These are phyloP conservation scores for Aureobasidium pullulans DNA, from an alignment of 2,329 filamentous ascomycete genomes.

Conservation along the genomic window DNA sequence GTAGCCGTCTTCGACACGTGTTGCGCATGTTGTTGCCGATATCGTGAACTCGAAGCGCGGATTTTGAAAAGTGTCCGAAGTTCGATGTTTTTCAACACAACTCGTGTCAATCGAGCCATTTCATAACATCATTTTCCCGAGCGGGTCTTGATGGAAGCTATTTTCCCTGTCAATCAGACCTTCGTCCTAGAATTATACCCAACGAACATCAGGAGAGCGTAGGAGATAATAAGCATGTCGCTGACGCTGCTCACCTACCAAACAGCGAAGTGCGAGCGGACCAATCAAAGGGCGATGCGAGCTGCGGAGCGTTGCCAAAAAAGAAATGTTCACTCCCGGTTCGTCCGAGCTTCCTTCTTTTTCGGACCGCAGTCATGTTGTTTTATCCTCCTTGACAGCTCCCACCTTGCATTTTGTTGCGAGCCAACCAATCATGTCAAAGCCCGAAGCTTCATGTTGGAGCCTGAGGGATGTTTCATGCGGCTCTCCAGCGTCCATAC, in stretches of 20 bases:
- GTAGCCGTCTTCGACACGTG: too few species aligned
- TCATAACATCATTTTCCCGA: too few species aligned
- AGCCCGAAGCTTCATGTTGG: not conserved
- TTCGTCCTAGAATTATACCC: too few species aligned
- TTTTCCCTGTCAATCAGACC: too few species aligned
- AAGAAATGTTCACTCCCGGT: not conserved
- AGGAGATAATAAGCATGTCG: not conserved
- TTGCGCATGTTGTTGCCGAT: too few species aligned
- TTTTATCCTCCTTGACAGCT: not conserved
- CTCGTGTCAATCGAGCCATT: too few species aligned
- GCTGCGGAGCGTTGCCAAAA: not conserved
- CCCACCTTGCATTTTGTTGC: not conserved
- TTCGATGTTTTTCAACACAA: too few species aligned
- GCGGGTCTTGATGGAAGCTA: too few species aligned
- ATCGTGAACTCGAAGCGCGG: too few species aligned
- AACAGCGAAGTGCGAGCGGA: not conserved
- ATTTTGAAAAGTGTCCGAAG: too few species aligned
- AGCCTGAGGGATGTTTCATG: not conserved
- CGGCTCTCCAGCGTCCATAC: not conserved
- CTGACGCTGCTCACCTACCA: not conserved
- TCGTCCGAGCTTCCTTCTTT: not conserved
- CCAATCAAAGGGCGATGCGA: constrained; percentile 1
- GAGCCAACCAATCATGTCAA: not conserved
- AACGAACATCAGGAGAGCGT: too few species aligned
- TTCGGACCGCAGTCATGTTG: not conserved